Evolutionary conservation across 1,284 basidiomycete species (phyloP).

Genomic region (Ceratobasidium sp.): DNA sequence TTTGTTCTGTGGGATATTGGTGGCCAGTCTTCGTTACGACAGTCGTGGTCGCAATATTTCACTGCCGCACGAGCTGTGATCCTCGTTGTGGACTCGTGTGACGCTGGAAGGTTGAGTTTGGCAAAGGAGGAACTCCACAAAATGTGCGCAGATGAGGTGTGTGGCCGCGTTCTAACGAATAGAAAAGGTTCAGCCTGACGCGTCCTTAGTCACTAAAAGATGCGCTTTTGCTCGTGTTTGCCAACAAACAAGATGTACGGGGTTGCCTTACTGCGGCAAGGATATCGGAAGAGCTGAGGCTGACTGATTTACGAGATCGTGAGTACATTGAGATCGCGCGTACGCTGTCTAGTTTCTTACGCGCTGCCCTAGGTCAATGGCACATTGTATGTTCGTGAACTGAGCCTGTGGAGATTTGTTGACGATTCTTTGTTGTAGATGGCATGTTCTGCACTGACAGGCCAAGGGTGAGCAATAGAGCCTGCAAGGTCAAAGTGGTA

Average conservation of each 20-base stretch:
- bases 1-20: constrained; percentile 51
- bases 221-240: constrained; percentile 61
- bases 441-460: constrained; percentile 40
- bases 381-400: constrained; percentile 35
- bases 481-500: background rate
- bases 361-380: constrained; percentile 34
- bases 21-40: constrained; percentile 49
- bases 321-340: constrained; percentile 2
- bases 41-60: constrained; percentile 50
- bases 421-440: constrained; percentile 26
- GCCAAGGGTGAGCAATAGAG: constrained; percentile 35
- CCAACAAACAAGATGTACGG: constrained; percentile 67
- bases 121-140: constrained; percentile 48
- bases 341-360: background rate
- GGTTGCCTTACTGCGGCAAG: constrained; percentile 47
- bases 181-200: background rate
- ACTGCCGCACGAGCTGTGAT: constrained; percentile 49
- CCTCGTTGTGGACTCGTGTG: constrained; percentile 51
- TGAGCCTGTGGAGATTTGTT: background rate
- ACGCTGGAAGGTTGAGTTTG: constrained; percentile 45
- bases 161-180: background rate
- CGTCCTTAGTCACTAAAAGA: constrained; percentile 34
- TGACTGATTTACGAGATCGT: constrained; percentile 41
- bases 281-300: constrained; percentile 38
- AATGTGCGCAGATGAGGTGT: constrained; percentile 49